Evolutionary conservation across 2,329 filamentous ascomycete genomes (phyloP).

Genomic region (Colletotrichum sp.): DNA sequence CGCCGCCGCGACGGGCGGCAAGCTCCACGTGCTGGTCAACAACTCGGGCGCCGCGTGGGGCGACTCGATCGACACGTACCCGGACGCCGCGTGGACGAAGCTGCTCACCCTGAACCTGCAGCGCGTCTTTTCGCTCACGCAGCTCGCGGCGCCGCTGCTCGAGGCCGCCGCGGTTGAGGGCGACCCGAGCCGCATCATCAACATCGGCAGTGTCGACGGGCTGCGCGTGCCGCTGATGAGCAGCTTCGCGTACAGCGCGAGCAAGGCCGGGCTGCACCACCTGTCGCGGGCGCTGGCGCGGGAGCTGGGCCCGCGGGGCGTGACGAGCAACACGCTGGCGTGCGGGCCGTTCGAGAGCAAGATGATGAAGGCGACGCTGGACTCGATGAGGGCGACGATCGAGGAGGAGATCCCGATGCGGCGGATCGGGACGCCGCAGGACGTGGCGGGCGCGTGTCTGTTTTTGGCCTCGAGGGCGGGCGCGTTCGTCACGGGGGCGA

Average conservation of each 20-base stretch:
- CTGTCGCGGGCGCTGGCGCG: constrained; percentile 63
- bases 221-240: constrained; percentile 63
- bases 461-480: constrained; percentile 74
- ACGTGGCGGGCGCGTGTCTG: constrained; percentile 75
- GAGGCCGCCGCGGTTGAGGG: constrained; percentile 36
- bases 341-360: constrained; percentile 74
- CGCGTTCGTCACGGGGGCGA: constrained; percentile 68
- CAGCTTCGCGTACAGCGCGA: constrained; percentile 65
- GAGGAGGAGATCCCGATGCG: constrained; percentile 66
- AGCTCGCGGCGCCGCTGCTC: constrained; percentile 64
- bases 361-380: constrained; percentile 70
- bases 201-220: constrained; percentile 70
- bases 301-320: constrained; percentile 62
- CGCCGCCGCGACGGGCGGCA: constrained; percentile 46
- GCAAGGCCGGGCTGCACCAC: constrained; percentile 70
- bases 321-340: constrained; percentile 72
- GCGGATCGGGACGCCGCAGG: constrained; percentile 69
- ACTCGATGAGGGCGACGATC: constrained; percentile 59
- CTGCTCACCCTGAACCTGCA: constrained; percentile 70
- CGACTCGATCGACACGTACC: constrained; percentile 62
- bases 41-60: constrained; percentile 72
- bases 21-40: constrained; percentile 68
- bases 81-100: constrained; percentile 62
- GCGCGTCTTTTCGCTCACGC: constrained; percentile 71
- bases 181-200: constrained; percentile 64